Evolutionary conservation across 257 asterid species (phyloP).

Genomic region (Linaria vulgaris): DNA sequence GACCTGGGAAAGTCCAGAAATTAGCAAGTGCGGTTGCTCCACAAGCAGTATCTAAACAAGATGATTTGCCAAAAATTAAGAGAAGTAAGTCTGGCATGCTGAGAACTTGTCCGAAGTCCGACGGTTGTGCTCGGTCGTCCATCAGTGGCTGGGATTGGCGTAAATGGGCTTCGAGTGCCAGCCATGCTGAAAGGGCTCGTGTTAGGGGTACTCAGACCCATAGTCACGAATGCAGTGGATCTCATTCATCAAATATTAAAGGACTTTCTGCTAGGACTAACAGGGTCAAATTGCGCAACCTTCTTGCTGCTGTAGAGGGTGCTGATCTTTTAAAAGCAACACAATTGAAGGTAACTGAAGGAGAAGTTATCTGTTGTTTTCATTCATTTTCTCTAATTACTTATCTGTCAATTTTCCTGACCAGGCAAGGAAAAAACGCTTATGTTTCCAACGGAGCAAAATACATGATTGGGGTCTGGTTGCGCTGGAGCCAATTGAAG

Average conservation of each 20-base stretch:
- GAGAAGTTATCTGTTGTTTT: conserved; percentile 22
- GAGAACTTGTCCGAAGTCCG: conserved; percentile 59
- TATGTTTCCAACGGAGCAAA: conserved; percentile 92
- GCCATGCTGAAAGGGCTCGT: conserved; percentile 73
- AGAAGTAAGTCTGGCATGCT: conserved; percentile 37
- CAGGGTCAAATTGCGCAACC: conserved; percentile 89
- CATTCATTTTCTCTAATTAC: conserved; percentile 11
- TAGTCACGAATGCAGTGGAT: conserved; percentile 44
- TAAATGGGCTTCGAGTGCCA: conserved; percentile 79
- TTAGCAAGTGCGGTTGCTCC: conserved; percentile 39
- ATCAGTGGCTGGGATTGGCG: conserved; percentile 98
- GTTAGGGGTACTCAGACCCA: conserved; percentile 58
- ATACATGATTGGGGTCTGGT: conserved; percentile 99
- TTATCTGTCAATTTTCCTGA: conserved; percentile 18
- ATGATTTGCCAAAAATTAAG: conserved; percentile 34
- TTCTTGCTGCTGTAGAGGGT: conserved; percentile 99
- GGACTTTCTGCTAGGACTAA: conserved; percentile 95
- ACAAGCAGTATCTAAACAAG: conserved; percentile 43
- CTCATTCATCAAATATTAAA: conserved; percentile 58
- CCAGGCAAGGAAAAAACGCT: conserved; percentile 91
- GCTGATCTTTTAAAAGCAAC: conserved; percentile 95
- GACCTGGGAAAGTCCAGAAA: conserved; percentile 51
- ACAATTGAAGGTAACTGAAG: conserved; percentile 76
- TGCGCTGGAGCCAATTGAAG: conserved; percentile 94
- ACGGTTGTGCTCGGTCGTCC: conserved; percentile 93